A percentile compares a stretch with the other conserved stretches of the same genome.
These are phyloP conservation scores for Exophiala bonariae DNA, from an alignment of 2,329 filamentous ascomycete species.

Conservation along the genomic window DNA sequence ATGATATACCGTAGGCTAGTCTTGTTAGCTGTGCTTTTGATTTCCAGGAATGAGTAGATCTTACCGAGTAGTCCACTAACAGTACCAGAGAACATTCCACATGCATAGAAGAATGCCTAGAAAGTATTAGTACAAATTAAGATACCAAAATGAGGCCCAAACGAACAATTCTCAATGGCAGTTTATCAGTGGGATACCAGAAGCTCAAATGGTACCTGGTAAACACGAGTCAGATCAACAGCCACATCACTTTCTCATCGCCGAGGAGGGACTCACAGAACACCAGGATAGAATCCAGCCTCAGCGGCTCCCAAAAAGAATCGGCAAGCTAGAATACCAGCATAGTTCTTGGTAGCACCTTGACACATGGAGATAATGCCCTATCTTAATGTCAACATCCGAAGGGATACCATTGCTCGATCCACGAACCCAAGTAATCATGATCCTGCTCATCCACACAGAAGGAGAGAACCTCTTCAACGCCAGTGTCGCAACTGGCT, in stretches of 20 bases:
- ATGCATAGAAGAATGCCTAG: slow-evolving; percentile 37
- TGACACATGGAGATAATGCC: slow-evolving; percentile 19
- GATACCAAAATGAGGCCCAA: no score
- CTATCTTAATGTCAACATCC: no score
- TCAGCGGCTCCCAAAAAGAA: slow-evolving; percentile 25
- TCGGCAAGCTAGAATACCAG: slow-evolving; percentile 16
- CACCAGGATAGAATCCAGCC: slow-evolving; percentile 12
- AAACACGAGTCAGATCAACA: not conserved
- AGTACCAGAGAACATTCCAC: slow-evolving; percentile 37
- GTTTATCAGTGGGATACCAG: slow-evolving; percentile 39
- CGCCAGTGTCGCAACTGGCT: not conserved
- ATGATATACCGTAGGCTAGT: slow-evolving; percentile 38
- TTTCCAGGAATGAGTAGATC: no score
- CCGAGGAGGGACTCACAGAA: not conserved
- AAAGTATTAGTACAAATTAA: no score
- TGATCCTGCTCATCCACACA: slow-evolving; percentile 4
- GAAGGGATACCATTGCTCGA: no score
- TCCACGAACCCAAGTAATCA: slow-evolving; percentile 11
- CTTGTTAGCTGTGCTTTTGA: no score
- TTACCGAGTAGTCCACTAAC: slow-evolving; percentile 31
- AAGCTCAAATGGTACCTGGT: slow-evolving; percentile 39
- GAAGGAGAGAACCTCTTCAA: slow-evolving; percentile 5
- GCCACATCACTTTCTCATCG: no score
- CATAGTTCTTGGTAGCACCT: slow-evolving; percentile 19
- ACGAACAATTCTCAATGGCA: slow-evolving; percentile 34